Conservation (phyloP, 2,329 filamentous ascomycete genomes). For the Trichoderma sp. region DNA sequence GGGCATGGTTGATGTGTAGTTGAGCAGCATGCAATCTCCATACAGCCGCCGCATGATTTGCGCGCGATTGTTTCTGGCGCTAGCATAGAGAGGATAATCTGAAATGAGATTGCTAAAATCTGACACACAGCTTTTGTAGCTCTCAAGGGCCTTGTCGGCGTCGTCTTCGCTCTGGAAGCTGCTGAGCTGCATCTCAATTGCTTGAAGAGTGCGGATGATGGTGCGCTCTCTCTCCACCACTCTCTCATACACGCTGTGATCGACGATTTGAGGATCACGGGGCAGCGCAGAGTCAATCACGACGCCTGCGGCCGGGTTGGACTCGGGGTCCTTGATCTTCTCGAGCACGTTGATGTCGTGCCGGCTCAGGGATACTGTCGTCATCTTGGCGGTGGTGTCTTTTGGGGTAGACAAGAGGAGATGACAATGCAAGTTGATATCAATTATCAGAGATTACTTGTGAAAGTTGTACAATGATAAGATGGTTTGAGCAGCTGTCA, state of each 20-base stretch:
- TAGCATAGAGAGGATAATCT: constrained; percentile 63
- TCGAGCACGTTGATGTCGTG: constrained; percentile 61
- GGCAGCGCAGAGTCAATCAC: constrained; percentile 54
- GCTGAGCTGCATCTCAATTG: constrained; percentile 52
- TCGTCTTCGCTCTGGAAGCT: constrained; percentile 38
- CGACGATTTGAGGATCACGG: constrained; percentile 56
- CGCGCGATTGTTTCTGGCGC: constrained; percentile 71
- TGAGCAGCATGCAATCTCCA: constrained; percentile 57
- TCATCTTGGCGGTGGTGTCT: constrained; percentile 39
- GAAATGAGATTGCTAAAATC: constrained; percentile 55
- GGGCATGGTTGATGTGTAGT: constrained; percentile 35
- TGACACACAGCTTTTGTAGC: constrained; percentile 47
- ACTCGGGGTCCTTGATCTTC: constrained; percentile 66
- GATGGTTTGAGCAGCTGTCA: neutral
- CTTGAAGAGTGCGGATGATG: constrained; percentile 54
- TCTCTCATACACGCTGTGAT: constrained; percentile 48
- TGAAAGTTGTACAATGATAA: neutral
- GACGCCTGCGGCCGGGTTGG: constrained; percentile 52
- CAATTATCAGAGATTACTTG: neutral
- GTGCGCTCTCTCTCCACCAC: constrained; percentile 51
- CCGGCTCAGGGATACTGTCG: constrained; percentile 48
- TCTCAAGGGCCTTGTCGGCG: constrained; percentile 38
- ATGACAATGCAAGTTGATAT: neutral
- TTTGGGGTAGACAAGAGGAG: neutral
- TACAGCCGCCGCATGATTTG: constrained; percentile 63